A percentile compares a stretch with the other conserved stretches of the same genome.
Evolutionary conservation across 306 rosid species (phyloP).

Genomic region (Erythrophleum fordii): DNA sequence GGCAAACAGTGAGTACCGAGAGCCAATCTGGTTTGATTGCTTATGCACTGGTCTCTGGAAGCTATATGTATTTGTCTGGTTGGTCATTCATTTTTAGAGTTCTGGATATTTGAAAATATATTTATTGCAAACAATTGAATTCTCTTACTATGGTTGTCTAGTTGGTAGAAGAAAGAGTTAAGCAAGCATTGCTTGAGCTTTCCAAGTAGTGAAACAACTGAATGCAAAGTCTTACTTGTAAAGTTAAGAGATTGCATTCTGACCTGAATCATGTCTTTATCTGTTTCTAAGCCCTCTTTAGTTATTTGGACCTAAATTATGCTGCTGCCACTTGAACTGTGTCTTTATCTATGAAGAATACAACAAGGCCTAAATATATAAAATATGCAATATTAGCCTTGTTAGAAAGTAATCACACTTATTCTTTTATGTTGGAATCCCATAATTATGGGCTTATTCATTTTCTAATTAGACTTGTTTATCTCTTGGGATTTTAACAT

Average conservation of each 20-base stretch:
- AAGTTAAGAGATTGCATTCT: constrained; percentile 4
- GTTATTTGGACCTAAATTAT: not conserved
- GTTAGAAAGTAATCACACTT: constrained; percentile 4
- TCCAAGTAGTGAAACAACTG: not conserved
- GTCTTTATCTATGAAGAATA: constrained; percentile 1
- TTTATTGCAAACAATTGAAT: not conserved
- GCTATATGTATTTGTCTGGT: constrained; percentile 10
- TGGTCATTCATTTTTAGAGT: constrained; percentile 17
- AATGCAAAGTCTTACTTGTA: not conserved
- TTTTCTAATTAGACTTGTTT: no score
- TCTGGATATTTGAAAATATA: constrained; percentile 15
- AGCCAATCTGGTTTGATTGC: not conserved
- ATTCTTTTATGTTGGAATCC: constrained; percentile 32
- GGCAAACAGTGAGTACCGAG: not conserved
- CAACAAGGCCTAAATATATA: not conserved
- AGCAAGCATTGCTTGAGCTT: not conserved
- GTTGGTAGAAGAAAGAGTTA: not conserved
- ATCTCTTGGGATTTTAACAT: no score
- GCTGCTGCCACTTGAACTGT: not conserved
- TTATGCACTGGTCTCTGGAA: not conserved
- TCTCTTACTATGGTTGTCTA: constrained; percentile 1
- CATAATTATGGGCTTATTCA: no score
- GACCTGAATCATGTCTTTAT: not conserved
- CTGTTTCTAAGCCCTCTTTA: not conserved
- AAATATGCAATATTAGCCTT: not conserved